These are phyloP conservation scores for Rhodotorula glutinis DNA, from an alignment of 1,284 basidiomycete species.

Conservation along the genomic window DNA sequence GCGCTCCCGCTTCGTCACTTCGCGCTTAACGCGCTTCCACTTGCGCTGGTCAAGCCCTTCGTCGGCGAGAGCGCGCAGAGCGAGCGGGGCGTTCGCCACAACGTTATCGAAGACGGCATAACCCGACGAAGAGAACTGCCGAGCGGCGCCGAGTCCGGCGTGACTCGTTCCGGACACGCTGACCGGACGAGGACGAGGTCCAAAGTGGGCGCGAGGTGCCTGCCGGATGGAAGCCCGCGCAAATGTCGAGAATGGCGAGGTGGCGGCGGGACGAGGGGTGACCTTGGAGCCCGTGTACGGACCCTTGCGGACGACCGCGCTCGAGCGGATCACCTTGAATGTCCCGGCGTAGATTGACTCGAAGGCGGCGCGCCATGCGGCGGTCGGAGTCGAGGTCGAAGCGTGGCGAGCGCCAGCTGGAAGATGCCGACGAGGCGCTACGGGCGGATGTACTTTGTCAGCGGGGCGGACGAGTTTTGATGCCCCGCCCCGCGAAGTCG, in stretches of 20 bases:
- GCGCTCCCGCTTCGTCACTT: constrained; percentile 16
- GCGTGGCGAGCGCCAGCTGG: neutral
- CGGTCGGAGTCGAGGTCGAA: constrained; percentile 1
- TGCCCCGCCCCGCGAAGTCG: constrained; percentile 13
- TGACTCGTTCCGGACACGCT: neutral
- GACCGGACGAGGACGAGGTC: constrained; percentile 20
- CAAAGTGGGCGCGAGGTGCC: constrained; percentile 16
- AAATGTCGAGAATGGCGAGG: neutral
- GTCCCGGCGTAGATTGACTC: constrained; percentile 20
- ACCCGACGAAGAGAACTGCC: constrained; percentile 34
- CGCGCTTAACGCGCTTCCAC: constrained; percentile 27
- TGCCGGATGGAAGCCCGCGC: neutral
- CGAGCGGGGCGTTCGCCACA: constrained; percentile 39
- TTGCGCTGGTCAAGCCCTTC: constrained; percentile 33
- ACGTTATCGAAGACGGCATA: constrained; percentile 38
- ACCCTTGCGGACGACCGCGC: constrained; percentile 8
- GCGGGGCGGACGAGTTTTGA: constrained; percentile 10
- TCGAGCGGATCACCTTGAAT: constrained; percentile 20
- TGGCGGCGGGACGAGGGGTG: neutral
- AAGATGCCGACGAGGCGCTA: neutral
- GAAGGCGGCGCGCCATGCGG: constrained; percentile 7
- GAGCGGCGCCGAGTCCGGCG: constrained; percentile 35
- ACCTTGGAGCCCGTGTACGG: constrained; percentile 16
- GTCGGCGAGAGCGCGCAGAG: constrained; percentile 36
- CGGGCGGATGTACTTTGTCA: constrained; percentile 10